Conservation (phyloP, 2,329 filamentous ascomycete species). For the Venturia asperata region DNA sequence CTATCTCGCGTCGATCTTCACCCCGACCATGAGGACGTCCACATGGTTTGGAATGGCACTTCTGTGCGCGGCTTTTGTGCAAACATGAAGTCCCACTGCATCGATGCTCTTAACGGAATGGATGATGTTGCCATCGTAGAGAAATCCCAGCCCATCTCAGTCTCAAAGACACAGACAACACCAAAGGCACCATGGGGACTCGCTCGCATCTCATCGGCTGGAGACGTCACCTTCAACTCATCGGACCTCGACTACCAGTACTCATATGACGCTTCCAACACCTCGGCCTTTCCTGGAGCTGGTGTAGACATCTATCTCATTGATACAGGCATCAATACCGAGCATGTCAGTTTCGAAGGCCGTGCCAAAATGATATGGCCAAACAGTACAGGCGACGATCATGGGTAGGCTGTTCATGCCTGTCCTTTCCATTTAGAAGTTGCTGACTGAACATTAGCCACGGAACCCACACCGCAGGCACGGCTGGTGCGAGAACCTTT, state of each 20-base stretch:
- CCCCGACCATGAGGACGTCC: conserved; percentile 33
- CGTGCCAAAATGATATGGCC: conserved; percentile 35
- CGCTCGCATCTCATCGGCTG: conserved; percentile 36
- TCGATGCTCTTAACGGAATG: conserved; percentile 34
- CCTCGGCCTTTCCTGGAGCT: conserved; percentile 27
- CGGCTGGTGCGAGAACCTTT: conserved; percentile 38
- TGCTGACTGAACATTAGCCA: conserved; percentile 39
- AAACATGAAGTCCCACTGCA: conserved; percentile 36
- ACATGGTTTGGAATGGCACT: conserved; percentile 34
- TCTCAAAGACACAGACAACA: conserved; percentile 27
- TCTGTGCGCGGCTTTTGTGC: conserved; percentile 36
- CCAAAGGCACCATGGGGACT: conserved; percentile 40
- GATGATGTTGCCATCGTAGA: conserved; percentile 38
- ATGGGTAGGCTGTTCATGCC: background rate
- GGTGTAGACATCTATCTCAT: conserved; percentile 45
- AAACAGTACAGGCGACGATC: background rate
- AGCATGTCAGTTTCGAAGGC: conserved; percentile 40
- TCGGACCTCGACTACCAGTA: conserved; percentile 39
- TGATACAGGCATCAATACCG: conserved; percentile 43
- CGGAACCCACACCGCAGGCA: conserved; percentile 43
- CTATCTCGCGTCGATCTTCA: conserved; percentile 25
- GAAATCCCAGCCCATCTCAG: conserved; percentile 32
- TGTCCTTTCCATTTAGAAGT: conserved; percentile 23
- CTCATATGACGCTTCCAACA: conserved; percentile 30
- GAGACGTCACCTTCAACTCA: conserved; percentile 24